phyloP scores from a whole-genome alignment of 345 rosid species.

The Eucalyptus cloeziana region DNA sequence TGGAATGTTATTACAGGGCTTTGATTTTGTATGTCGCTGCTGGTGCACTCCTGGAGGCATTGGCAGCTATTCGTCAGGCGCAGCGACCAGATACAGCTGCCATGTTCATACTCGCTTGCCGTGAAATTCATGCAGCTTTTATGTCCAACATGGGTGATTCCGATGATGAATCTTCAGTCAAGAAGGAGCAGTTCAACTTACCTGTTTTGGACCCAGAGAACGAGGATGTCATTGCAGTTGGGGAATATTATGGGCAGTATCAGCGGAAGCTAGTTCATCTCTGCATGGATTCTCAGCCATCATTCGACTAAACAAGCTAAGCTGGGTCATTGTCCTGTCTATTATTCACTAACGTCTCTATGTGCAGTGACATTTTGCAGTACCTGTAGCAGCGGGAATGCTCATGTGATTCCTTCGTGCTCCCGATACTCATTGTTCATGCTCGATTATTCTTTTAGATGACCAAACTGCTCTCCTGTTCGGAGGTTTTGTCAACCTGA shows the following conservation, averaged over 20 bases:
- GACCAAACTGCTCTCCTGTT: background rate
- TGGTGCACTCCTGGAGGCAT: conserved; percentile 82
- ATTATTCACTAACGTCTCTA: background rate
- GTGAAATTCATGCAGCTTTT: conserved; percentile 56
- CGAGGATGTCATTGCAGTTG: conserved; percentile 71
- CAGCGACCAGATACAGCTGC: conserved; percentile 90
- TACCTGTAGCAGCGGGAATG: background rate
- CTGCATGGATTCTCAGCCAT: conserved; percentile 83
- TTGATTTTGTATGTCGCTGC: conserved; percentile 84
- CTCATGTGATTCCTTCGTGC: background rate
- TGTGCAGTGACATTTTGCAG: background rate
- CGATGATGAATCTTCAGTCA: conserved; percentile 27
- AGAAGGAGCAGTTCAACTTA: conserved; percentile 13
- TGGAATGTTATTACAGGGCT: conserved; percentile 42
- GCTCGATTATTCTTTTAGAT: background rate
- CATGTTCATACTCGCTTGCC: conserved; percentile 86
- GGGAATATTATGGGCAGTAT: conserved; percentile 79
- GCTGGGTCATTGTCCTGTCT: background rate
- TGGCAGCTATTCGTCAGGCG: conserved; percentile 74
- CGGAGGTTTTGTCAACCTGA: background rate
- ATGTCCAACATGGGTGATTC: conserved; percentile 15
- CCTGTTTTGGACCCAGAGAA: conserved; percentile 63
- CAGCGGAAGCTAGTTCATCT: conserved; percentile 88
- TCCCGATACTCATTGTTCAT: background rate
- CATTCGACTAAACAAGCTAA: conserved; percentile 29